A percentile compares a stretch with the other conserved stretches of the same genome.
Conservation (phyloP, 768 basidiomycete species). For the Serendipita vermifera region DNA sequence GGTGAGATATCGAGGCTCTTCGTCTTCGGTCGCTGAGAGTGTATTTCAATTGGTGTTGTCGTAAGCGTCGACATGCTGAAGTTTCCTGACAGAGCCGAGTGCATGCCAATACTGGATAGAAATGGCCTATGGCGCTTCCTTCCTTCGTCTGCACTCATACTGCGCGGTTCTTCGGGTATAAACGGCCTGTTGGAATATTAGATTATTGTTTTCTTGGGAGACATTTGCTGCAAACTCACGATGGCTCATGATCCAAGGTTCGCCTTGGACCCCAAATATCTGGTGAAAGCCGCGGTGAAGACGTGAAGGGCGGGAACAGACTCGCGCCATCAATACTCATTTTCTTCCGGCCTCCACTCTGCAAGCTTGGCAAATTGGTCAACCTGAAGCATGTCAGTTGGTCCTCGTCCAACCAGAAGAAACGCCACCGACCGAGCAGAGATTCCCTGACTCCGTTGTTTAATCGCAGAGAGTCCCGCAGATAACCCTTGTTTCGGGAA, state of each 20-base stretch:
- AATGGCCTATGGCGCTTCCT: background rate
- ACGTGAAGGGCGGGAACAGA: background rate
- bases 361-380: background rate
- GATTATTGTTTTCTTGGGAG: background rate
- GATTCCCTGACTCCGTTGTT: background rate
- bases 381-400: background rate
- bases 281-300: background rate
- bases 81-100: background rate
- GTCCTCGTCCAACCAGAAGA: background rate
- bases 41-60: background rate
- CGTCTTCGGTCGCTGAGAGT: background rate
- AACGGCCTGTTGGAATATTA: slow-evolving; percentile 1
- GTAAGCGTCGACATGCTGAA: background rate
- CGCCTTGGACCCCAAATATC: background rate
- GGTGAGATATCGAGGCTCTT: slow-evolving; percentile 1
- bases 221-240: background rate
- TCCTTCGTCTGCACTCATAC: background rate
- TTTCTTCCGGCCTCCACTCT: background rate
- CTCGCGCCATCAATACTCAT: background rate
- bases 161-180: background rate
- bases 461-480: background rate
- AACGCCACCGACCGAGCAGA: background rate
- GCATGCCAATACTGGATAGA: background rate
- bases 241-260: background rate
- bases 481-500: background rate